Conservation (phyloP, 2,329 filamentous ascomycete species). For the Rasamsonia emersonii region DNA sequence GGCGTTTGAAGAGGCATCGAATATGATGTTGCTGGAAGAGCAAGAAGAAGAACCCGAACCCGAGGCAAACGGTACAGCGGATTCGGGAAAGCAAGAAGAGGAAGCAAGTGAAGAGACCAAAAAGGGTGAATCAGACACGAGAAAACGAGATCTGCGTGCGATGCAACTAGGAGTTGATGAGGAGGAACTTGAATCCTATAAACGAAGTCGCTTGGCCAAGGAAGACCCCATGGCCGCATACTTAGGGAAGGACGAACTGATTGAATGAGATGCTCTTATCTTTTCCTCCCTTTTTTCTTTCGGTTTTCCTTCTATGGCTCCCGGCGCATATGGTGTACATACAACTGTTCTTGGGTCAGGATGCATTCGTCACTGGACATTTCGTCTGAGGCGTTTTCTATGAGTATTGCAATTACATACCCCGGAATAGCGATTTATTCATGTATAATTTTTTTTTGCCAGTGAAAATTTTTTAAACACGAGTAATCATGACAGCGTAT, state of each 20-base stretch:
- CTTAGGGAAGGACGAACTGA: constrained; percentile 62
- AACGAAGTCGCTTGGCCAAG: constrained; percentile 62
- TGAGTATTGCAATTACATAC: no score
- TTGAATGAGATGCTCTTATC: constrained; percentile 26
- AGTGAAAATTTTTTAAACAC: no score
- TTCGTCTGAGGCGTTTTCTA: no score
- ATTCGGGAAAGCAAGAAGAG: constrained; percentile 22
- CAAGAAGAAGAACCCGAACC: constrained; percentile 12
- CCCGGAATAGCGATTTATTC: no score
- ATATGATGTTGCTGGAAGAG: constrained; percentile 38
- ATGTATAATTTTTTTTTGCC: no score
- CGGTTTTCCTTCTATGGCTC: no score
- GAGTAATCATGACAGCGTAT: no score
- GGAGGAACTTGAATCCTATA: constrained; percentile 78
- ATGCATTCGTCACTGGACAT: not conserved
- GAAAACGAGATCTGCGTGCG: constrained; percentile 70
- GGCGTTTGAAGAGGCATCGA: constrained; percentile 70
- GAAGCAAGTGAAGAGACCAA: constrained; percentile 20
- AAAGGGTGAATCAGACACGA: constrained; percentile 30
- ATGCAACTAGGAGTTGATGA: constrained; percentile 71
- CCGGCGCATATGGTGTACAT: no score
- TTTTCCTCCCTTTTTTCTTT: not conserved
- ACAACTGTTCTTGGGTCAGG: not conserved
- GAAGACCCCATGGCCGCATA: constrained; percentile 84
- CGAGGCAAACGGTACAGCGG: constrained; percentile 15